Evolutionary conservation across 306 rosid genomes (phyloP).

Genomic region (Vigna mungo): DNA sequence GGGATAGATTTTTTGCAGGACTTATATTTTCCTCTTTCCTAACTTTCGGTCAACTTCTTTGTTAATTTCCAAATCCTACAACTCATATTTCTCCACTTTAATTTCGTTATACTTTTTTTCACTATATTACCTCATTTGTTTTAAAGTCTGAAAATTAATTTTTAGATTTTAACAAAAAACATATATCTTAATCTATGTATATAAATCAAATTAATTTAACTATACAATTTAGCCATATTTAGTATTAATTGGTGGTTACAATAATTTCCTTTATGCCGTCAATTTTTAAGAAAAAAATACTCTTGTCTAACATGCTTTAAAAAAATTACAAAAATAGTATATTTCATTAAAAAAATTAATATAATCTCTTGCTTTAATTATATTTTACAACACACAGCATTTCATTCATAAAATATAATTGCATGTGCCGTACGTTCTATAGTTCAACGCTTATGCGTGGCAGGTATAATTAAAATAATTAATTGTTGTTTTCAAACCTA

Average conservation of each 20-base stretch:
- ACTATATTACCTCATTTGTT: background rate
- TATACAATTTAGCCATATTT: background rate
- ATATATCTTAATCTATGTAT: background rate
- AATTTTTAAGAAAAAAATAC: no score
- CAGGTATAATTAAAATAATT: background rate
- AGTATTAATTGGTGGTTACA: background rate
- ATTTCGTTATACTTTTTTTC: background rate
- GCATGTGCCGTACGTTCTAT: no score
- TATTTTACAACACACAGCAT: no score
- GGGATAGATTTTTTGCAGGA: no score
- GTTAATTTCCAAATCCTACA: background rate
- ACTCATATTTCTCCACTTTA: conserved; percentile 1
- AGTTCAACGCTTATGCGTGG: background rate
- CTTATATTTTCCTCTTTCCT: no score
- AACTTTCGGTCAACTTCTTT: background rate
- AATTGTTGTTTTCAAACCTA: background rate
- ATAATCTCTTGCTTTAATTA: no score
- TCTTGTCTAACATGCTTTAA: background rate
- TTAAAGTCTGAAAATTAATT: background rate
- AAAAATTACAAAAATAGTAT: no score
- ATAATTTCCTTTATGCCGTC: no score
- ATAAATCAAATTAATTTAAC: background rate
- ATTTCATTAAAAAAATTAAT: no score
- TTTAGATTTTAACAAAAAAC: background rate
- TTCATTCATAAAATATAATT: no score